phyloP scores from a whole-genome alignment of 768 basidiomycete genomes.

The Leccinum disarticulatum region DNA sequence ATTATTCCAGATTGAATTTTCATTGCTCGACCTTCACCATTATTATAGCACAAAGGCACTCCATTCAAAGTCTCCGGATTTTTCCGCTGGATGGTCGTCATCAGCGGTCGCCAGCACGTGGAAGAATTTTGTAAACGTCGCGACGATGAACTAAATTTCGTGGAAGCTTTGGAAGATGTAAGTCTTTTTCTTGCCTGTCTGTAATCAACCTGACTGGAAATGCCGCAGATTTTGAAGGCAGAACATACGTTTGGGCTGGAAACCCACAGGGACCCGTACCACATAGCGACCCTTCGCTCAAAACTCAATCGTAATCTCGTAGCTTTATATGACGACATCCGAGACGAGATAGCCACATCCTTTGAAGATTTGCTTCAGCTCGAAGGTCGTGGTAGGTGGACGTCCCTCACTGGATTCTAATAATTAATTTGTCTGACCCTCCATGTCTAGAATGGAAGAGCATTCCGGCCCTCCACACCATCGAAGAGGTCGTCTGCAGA shows the following conservation, averaged over 20 bases:
- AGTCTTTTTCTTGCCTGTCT: not conserved
- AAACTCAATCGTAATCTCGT: conserved; percentile 40
- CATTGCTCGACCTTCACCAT: not conserved
- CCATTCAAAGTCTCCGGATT: conserved; percentile 33
- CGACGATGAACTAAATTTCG: conserved; percentile 39
- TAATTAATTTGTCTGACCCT: not conserved
- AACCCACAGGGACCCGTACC: conserved; percentile 32
- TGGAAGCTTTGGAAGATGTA: conserved; percentile 20
- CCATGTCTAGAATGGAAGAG: conserved; percentile 16
- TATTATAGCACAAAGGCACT: conserved; percentile 26
- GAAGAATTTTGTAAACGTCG: conserved; percentile 42
- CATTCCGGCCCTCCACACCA: not conserved
- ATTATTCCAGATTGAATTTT: too few species aligned
- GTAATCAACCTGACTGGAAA: not conserved
- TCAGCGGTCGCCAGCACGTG: conserved; percentile 31
- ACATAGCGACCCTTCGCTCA: conserved; percentile 31
- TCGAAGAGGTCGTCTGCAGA: conserved; percentile 10
- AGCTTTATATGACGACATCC: conserved; percentile 38
- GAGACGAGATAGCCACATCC: conserved; percentile 44
- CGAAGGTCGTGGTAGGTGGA: conserved; percentile 17
- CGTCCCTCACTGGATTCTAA: not conserved
- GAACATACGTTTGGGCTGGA: conserved; percentile 39
- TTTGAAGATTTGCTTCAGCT: conserved; percentile 38
- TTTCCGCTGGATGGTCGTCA: conserved; percentile 41
- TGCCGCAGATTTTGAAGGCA: conserved; percentile 35